phyloP scores from a whole-genome alignment of 2,329 filamentous ascomycete genomes.

The Xylariaceae sp. region DNA sequence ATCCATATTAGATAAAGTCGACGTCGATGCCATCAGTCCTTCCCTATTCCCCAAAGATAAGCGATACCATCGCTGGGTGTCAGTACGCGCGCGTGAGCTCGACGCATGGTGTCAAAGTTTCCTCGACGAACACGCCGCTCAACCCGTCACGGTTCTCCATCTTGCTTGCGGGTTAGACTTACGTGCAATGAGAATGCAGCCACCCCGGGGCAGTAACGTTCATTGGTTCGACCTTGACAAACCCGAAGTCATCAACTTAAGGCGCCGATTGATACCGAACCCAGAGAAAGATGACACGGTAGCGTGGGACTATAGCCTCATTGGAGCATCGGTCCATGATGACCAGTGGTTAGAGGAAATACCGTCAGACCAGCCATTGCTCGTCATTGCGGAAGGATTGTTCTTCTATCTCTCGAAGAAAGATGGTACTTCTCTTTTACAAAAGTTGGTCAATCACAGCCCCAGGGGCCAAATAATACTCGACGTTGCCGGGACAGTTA shows the following conservation, averaged over 20 bases:
- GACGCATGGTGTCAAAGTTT: slow-evolving; percentile 23
- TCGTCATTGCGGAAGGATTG: slow-evolving; percentile 23
- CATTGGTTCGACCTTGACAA: slow-evolving; percentile 25
- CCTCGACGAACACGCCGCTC: slow-evolving; percentile 14
- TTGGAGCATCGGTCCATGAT: slow-evolving; percentile 15
- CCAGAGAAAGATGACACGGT: slow-evolving; percentile 7
- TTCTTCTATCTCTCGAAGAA: slow-evolving; percentile 19
- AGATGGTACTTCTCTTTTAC: slow-evolving; percentile 16
- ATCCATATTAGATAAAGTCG: slow-evolving; percentile 18
- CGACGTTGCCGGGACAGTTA: slow-evolving; percentile 11
- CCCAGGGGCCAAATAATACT: slow-evolving; percentile 7
- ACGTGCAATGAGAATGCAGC: slow-evolving; percentile 16
- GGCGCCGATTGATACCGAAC: slow-evolving; percentile 17
- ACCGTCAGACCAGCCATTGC: slow-evolving; percentile 17
- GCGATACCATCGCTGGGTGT: slow-evolving; percentile 17
- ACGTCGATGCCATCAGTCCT: slow-evolving; percentile 14
- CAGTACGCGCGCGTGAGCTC: slow-evolving; percentile 15
- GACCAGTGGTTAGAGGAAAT: slow-evolving; percentile 19
- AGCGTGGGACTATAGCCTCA: slow-evolving; percentile 8
- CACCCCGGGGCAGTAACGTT: slow-evolving; percentile 5
- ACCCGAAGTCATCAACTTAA: slow-evolving; percentile 18
- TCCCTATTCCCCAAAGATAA: slow-evolving; percentile 13
- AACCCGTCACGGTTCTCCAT: slow-evolving; percentile 22
- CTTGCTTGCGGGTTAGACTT: slow-evolving; percentile 24
- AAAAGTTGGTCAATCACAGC: slow-evolving; percentile 6